Percentiles rank a stretch among this genome's conserved stretches.
phyloP scores from a whole-genome alignment of 805 yeast genomes.

The Kazachstania viticola region DNA sequence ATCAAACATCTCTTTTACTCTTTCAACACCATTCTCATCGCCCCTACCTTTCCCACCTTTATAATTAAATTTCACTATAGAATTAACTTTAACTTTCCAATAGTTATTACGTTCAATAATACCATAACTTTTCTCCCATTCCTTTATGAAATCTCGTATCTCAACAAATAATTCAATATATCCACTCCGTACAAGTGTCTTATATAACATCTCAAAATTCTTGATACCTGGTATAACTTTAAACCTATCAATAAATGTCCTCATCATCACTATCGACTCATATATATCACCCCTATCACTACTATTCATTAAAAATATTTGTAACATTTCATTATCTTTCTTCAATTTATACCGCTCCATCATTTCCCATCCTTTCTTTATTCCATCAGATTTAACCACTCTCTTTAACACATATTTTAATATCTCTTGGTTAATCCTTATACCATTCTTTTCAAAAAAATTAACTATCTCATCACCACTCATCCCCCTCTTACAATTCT shows the following conservation, averaged over 20 bases:
- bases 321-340: slow-evolving; percentile 18
- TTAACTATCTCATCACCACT: slow-evolving; percentile 16
- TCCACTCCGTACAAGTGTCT: slow-evolving; percentile 2
- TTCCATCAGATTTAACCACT: slow-evolving; percentile 16
- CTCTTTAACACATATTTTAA: slow-evolving; percentile 19
- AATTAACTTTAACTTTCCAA: slow-evolving; percentile 18
- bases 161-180: slow-evolving; percentile 10
- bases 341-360: too few species aligned
- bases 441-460: slow-evolving; percentile 14
- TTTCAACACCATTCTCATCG: background rate
- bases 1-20: background rate
- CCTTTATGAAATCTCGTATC: slow-evolving; percentile 17
- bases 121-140: slow-evolving; percentile 4
- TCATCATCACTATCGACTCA: slow-evolving; percentile 24
- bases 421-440: slow-evolving; percentile 18
- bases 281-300: slow-evolving; percentile 28
- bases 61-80: slow-evolving; percentile 18
- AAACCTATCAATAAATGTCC: slow-evolving; percentile 20
- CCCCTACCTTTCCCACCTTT: background rate
- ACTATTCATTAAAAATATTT: slow-evolving; percentile 23
- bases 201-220: slow-evolving; percentile 20
- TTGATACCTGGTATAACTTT: slow-evolving; percentile 23
- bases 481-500: slow-evolving; percentile 24
- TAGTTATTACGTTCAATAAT: slow-evolving; percentile 9
- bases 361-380: slow-evolving; percentile 16